Evolutionary conservation across 768 basidiomycete genomes (phyloP), one percentile per base, ranked within the genome.

Genomic region (Lyophyllum atratum): DNA sequence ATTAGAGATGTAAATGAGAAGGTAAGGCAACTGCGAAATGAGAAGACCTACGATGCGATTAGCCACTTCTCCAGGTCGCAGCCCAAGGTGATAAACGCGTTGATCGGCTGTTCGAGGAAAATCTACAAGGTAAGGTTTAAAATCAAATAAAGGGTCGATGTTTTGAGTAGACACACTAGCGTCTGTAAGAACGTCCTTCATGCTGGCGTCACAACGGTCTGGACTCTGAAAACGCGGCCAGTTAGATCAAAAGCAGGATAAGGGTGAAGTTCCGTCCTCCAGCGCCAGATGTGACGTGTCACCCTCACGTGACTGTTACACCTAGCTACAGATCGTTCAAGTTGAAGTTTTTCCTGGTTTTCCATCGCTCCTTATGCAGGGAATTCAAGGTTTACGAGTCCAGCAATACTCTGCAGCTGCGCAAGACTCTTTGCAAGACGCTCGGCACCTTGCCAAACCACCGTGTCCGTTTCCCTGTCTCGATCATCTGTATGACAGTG

Each of bases 1-100:
- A 31, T 47, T 44, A 12, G 19, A 19, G 17, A 12, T 19, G 37
- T 26, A 4, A n/a, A 11, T 45, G 10, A 25, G 10, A 14, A 39
- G 33, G 19, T 47, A n/a, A 19, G 9, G 51, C 40, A 54, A 47
- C 29, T 9, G 49, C 48, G 43, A 40, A 28, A 58, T 37, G 43
- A 22, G 44, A 25, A n/a, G n/a, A 66, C 79, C 70, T 68, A 92
- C 87, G 60, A 93, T 87, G 54, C 89, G 83, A 70, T 92, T 92
- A 40, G 91, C 88, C 14, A 93, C 85, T 68, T 93, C 89, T 39
- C 92, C 89, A 39, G 83, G 76, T 45, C 83, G 79, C 60, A 92
- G 71, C 34, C 89, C 91, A 25, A 92, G 81, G 71, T 92, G 90
- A 71, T 92, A 92, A 45, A 91, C 89, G 52, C 88, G 85, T 49